These are phyloP conservation scores for Septoria petroselini DNA, from an alignment of 2,329 filamentous ascomycete genomes.

Conservation along the genomic window DNA sequence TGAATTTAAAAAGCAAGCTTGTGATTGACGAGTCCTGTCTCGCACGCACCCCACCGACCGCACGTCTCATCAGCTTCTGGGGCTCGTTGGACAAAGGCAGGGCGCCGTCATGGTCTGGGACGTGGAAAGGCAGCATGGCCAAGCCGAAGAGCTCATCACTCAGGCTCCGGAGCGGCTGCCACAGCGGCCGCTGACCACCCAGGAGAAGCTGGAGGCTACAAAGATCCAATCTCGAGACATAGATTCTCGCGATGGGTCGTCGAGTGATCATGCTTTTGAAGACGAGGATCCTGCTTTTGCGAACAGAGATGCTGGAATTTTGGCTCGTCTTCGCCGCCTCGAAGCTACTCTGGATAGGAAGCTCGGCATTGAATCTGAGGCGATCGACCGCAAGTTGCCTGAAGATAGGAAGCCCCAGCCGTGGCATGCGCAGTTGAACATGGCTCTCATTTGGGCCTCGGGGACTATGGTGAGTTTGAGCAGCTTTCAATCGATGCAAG, in stretches of 20 bases:
- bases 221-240: conserved; percentile 23
- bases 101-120: conserved; percentile 23
- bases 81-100: neutral
- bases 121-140: conserved; percentile 25
- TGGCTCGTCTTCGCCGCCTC: conserved; percentile 36
- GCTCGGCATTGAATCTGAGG: conserved; percentile 49
- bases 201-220: conserved; percentile 34
- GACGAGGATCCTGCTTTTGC: neutral
- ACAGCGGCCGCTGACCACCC: conserved; percentile 31
- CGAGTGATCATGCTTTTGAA: conserved; percentile 4
- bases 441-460: conserved; percentile 38
- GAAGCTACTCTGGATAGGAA: conserved; percentile 47
- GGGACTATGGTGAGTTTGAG: too few relatives aligned
- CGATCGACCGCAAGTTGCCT: conserved; percentile 46
- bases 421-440: conserved; percentile 37
- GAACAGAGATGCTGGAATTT: conserved; percentile 29
- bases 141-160: conserved; percentile 24
- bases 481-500: too few relatives aligned
- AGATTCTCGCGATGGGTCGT: conserved; percentile 22
- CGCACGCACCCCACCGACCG: neutral
- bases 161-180: conserved; percentile 10
- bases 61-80: neutral
- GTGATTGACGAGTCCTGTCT: neutral
- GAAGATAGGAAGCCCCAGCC: conserved; percentile 46
- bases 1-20: conserved; percentile 1